Conservation (phyloP, 805 yeast genomes). For the Yarrowia bubula region DNA sequence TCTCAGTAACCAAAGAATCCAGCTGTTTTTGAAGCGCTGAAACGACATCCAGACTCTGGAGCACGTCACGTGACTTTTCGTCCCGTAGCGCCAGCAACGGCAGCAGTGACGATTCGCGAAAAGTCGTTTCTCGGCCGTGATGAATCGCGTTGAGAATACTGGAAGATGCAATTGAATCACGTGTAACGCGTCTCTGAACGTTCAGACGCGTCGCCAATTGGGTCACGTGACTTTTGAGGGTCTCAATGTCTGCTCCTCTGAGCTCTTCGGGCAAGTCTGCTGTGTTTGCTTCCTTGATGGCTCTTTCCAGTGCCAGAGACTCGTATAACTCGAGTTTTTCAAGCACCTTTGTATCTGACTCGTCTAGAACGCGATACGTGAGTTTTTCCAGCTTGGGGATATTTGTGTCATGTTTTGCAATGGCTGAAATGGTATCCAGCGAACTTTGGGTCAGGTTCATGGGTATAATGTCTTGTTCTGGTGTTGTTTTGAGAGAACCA, state of each 20-base stretch:
- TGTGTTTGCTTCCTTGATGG: neutral
- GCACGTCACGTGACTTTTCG: conserved; percentile 2
- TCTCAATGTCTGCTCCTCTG: neutral
- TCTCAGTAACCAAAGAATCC: neutral
- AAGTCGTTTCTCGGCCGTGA: conserved; percentile 15
- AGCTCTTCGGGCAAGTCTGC: neutral
- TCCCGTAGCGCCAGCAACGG: conserved; percentile 9
- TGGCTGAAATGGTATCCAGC: conserved; percentile 12
- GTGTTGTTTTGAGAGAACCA: neutral
- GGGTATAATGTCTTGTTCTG: neutral
- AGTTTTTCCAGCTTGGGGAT: conserved; percentile 2
- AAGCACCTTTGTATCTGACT: neutral
- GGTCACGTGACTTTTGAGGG: neutral
- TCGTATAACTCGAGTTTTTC: neutral
- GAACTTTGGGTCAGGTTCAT: conserved; percentile 2
- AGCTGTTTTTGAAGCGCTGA: neutral
- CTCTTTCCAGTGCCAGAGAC: neutral
- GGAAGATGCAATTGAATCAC: conserved; percentile 14
- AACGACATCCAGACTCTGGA: neutral
- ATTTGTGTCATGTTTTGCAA: neutral
- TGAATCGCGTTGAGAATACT: conserved; percentile 21
- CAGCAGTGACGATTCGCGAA: neutral
- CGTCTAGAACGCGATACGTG: neutral
- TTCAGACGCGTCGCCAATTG: conserved; percentile 2
- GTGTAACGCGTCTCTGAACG: conserved; percentile 21